A percentile compares a stretch with the other conserved stretches of the same genome.
These are phyloP conservation scores for Limonium bicolor DNA, from an alignment of 148 eudicot species.

Conservation along the genomic window DNA sequence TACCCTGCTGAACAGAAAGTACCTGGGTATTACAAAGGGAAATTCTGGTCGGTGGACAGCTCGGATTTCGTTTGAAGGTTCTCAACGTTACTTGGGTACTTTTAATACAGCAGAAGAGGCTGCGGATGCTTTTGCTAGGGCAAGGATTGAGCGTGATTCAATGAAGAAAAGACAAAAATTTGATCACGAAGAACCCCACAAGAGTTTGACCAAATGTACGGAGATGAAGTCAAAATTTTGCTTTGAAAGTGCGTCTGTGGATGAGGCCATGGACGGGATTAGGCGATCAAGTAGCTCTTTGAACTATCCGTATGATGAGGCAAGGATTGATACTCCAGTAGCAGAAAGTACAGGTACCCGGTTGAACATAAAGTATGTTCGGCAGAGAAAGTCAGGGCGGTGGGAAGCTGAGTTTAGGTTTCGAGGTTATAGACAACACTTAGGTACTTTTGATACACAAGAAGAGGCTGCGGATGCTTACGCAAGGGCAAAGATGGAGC, in stretches of 20 bases:
- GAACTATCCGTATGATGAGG: too few species aligned
- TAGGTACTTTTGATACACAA: constrained; percentile 5
- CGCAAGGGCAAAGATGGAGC: constrained; percentile 2
- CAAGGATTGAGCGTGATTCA: background rate
- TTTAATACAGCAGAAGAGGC: background rate
- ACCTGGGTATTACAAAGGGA: constrained; percentile 2
- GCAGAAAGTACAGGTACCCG: too few species aligned
- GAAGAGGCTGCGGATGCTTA: constrained; percentile 9
- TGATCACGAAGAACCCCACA: background rate
- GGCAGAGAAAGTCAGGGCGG: constrained; percentile 1
- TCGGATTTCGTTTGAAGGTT: constrained; percentile 4
- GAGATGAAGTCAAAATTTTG: background rate
- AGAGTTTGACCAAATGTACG: background rate
- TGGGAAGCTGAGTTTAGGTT: background rate
- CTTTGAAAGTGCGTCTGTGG: background rate
- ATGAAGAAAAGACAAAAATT: background rate
- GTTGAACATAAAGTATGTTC: too few species aligned
- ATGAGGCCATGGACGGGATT: background rate
- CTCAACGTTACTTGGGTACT: constrained; percentile 10
- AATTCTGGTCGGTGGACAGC: constrained; percentile 17
- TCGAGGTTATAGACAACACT: too few species aligned
- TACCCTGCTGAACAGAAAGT: too few species aligned
- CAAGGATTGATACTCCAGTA: too few species aligned
- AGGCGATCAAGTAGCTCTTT: too few species aligned
- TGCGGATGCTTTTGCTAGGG: background rate